Evolutionary conservation across 2,329 filamentous ascomycete species (phyloP), one percentile per base, ranked within the genome.

Genomic region (Tolypocladium album): DNA sequence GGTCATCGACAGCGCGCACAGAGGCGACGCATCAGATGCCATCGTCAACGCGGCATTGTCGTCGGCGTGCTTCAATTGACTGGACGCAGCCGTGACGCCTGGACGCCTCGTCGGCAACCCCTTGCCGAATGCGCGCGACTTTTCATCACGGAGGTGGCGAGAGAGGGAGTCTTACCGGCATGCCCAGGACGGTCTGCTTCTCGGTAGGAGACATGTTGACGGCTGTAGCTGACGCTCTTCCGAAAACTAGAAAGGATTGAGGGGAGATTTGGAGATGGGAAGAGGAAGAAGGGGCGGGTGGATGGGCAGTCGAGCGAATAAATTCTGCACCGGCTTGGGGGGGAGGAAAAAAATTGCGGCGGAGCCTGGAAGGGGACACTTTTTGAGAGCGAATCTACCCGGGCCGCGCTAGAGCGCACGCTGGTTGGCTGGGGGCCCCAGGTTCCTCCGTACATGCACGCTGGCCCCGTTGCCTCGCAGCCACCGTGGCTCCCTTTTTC

Each of bases 121-220:
- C 61, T 64, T 67, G 67, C 67, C 67, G 60, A 59, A 63, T 24
- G 45, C 42, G 45, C 65, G 68, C 69, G 71, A 66, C 65, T 70
- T 69, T 68, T 70, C 64, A 66, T 70, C 64, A 66, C 59, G 59
- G 55, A 15, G 64, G 57, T 57, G 57, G 57, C 63, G 55, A 61
- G 45, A 58, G 57, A 61, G 40, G 38, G 56, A 31, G 40, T 80
- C 82, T 81, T 81, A 87, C 84, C 75, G 83, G 82, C 82, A 87
- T 86, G 82, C 85, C 85, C 81, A 86, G 71, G 71, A 87, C 79
- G 75, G 78, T 82, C 67, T 79, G 76, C 71, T 82, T 82, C 67
- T 82, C 76, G 70, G 72, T 66, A 75, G n/a, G n/a, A n/a, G 81
- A 77, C 82, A 85, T 85, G 71, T 74, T 82, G 76, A 72, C 73